A percentile compares a stretch with the other conserved stretches of the same genome.
Evolutionary conservation across 163 green algal species (phyloP).

Genomic region (Chlamydomonas reinhardtii): DNA sequence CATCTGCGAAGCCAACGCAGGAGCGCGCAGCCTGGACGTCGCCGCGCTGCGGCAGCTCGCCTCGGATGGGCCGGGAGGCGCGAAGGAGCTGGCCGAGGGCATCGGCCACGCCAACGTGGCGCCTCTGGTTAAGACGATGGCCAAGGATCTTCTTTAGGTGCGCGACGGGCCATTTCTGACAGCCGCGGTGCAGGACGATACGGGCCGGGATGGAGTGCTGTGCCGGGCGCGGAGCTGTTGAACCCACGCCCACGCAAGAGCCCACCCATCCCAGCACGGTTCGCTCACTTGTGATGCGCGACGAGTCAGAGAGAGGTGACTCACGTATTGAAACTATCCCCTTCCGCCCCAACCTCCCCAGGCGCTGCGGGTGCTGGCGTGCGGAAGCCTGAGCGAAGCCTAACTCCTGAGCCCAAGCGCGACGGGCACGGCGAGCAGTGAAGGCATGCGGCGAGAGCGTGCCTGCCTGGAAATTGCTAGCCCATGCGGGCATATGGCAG

Average conservation of each 20-base stretch:
- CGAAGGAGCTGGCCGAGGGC: neutral
- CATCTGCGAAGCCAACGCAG: slow-evolving; percentile 17
- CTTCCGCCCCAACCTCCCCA: slow-evolving; percentile 6
- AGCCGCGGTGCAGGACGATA: neutral
- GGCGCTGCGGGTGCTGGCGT: neutral
- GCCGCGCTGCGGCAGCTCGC: slow-evolving; percentile 16
- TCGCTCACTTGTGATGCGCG: neutral
- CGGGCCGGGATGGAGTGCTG: neutral
- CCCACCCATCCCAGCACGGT: too few relatives aligned
- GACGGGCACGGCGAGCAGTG: neutral
- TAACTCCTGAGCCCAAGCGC: neutral
- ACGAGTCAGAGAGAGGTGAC: slow-evolving; percentile 2
- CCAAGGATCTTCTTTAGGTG: slow-evolving; percentile 14
- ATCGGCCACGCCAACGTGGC: neutral
- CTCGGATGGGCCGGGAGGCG: neutral
- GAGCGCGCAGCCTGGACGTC: neutral
- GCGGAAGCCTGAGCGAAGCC: slow-evolving; percentile 5
- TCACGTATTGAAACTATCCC: neutral
- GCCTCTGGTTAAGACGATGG: slow-evolving; percentile 13
- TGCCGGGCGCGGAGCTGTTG: too few relatives aligned
- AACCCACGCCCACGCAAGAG: too few relatives aligned
- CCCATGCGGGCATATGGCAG: neutral
- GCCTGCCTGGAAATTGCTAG: neutral
- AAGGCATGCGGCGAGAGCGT: slow-evolving; percentile 9
- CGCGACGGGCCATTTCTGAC: neutral